A percentile compares a stretch with the other conserved stretches of the same genome.
These are phyloP conservation scores for Pyrus betulifolia DNA, from an alignment of 306 rosid species.

Conservation along the genomic window DNA sequence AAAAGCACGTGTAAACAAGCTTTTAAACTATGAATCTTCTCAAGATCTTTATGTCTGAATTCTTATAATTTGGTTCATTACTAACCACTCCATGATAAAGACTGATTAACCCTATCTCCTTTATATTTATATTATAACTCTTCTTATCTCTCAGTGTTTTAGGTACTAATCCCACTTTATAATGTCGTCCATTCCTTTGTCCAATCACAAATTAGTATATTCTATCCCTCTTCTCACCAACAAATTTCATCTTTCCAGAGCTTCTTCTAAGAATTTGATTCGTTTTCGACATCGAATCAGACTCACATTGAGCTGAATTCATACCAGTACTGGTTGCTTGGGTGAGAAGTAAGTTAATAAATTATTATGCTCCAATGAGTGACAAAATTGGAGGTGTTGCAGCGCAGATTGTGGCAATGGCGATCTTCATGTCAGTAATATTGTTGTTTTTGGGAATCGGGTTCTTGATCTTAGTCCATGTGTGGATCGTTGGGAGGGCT, in stretches of 20 bases:
- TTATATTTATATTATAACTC: background rate
- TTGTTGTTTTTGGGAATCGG: conserved; percentile 33
- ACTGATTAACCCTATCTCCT: conserved; percentile 17
- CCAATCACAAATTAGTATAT: conserved; percentile 2
- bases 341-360: background rate
- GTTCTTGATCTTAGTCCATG: conserved; percentile 34
- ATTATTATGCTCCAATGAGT: background rate
- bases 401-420: conserved; percentile 25
- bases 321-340: background rate
- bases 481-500: conserved; percentile 28
- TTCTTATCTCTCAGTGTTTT: background rate
- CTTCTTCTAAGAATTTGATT: background rate
- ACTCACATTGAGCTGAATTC: background rate
- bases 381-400: background rate
- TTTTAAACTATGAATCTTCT: conserved; percentile 2
- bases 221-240: background rate
- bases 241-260: background rate
- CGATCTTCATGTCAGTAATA: conserved; percentile 17
- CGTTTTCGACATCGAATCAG: background rate
- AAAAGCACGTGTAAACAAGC: too few relatives aligned
- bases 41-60: conserved; percentile 5
- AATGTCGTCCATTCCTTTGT: background rate
- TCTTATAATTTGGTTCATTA: conserved; percentile 6
- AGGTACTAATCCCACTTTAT: background rate
- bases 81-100: conserved; percentile 30